These are phyloP conservation scores for Euphorbia schlechtendalii DNA, from an alignment of 441 rosid species.

Conservation along the genomic window DNA sequence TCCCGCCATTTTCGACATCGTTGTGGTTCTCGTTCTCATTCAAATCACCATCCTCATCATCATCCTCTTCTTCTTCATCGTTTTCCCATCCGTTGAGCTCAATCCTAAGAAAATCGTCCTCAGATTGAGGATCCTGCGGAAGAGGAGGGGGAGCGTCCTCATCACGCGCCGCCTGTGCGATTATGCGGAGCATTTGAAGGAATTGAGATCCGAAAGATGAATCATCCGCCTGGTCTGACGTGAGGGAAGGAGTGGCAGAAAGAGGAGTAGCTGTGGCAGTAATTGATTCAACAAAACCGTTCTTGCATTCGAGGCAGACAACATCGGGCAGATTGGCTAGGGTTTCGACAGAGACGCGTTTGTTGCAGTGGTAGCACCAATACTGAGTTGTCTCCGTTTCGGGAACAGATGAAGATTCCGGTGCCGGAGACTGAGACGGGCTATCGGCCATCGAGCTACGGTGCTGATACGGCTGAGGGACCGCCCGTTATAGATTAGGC, in stretches of 20 bases:
- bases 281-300: conserved; percentile 16
- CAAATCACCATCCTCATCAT: conserved; percentile 17
- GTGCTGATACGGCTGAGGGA: conserved; percentile 8
- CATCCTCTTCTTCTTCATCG: conserved; percentile 38
- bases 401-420: conserved; percentile 13
- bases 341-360: conserved; percentile 50
- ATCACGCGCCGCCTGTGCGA: conserved; percentile 48
- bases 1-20: conserved; percentile 17
- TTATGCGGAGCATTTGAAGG: conserved; percentile 21
- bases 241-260: conserved; percentile 5
- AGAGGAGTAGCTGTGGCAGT: conserved; percentile 2
- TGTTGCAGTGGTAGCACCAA: conserved; percentile 69
- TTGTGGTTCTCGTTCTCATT: conserved; percentile 12
- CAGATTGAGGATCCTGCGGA: conserved; percentile 38
- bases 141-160: conserved; percentile 42
- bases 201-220: conserved; percentile 17
- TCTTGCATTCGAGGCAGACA: conserved; percentile 18
- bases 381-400: conserved; percentile 27
- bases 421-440: conserved; percentile 30
- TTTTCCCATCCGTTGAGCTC: conserved; percentile 54
- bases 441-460: conserved; percentile 34
- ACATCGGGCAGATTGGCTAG: conserved; percentile 8
- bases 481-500: conserved; percentile 5
- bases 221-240: conserved; percentile 15
- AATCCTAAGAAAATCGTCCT: conserved; percentile 56